Base-by-base conservation (phyloP, 345 rosid species). In the Crucihimalaya himalaica region DNA sequence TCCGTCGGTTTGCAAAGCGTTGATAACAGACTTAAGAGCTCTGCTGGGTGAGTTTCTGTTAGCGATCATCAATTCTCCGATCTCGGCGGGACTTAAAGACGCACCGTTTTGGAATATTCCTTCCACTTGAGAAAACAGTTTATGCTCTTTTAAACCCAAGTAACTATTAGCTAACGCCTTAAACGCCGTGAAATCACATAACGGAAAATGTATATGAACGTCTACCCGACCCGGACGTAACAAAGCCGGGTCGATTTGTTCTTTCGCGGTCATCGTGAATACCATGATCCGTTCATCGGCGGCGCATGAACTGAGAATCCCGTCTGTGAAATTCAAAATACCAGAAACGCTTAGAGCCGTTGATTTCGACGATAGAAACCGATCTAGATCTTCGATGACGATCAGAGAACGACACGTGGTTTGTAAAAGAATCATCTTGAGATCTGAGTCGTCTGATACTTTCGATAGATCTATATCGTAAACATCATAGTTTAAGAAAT, bases 61-160 rank as follows among this genome's bases (percentile, higher is more conserved):
- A 5, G 89, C 87, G 58, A 91, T 90, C 99, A 95, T 88, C 48
- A 95, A 80, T 77, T 95, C 97, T 4, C 97, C 87, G 20, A 95
- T 88, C 81, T 92, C 97, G 3, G 97, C 97, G 28, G 89, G 90
- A 62, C 96, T 92, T 54, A 95, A 42, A 61, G 84, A 84, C 15
- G 90, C 84, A 4, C 99, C 99, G 56, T 74, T 79, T 48, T 82
- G 96, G 69, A 95, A 87, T 20, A 87, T 77, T 68, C 85, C 96
- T 83, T 92, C 97, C 27, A 92, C 95, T 31, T 90, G 97, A 4
- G 90, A 84, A 50, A 95, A 95, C 59, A 95, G 73, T 71, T 88
- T 95, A 60, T 95, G 99, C 45, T 95, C 99, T 81, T 85, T 92
- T 4, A 92, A 76, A 5, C 99, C 97, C 20, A 95, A 72, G 78